phyloP scores from a whole-genome alignment of 2,329 filamentous ascomycete species.

The Penicillium sp. region DNA sequence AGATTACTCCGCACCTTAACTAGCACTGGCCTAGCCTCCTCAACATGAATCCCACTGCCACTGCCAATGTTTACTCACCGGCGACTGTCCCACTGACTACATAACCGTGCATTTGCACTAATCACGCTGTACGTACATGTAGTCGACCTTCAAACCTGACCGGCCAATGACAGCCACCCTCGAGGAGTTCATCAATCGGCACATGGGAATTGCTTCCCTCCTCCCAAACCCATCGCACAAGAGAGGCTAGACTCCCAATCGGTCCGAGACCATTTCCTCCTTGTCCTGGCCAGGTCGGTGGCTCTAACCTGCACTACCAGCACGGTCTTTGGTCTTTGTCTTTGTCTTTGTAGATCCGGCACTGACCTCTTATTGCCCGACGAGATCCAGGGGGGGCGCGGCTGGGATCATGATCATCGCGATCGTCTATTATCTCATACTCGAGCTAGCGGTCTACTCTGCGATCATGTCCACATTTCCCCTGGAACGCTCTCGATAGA shows the following conservation, averaged over 20 bases:
- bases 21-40: no score
- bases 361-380: not conserved
- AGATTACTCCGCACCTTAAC: no score
- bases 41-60: not conserved
- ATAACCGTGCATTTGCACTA: not conserved
- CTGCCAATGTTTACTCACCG: not conserved
- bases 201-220: not conserved
- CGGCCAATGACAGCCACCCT: not conserved
- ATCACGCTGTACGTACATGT: not conserved
- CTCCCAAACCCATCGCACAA: not conserved
- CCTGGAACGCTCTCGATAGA: not conserved
- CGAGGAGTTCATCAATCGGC: not conserved
- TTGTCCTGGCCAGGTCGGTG: not conserved
- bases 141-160: not conserved
- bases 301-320: not conserved
- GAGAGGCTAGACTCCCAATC: not conserved
- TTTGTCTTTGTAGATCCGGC: not conserved
- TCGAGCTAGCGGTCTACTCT: not conserved
- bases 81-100: not conserved
- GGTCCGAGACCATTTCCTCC: not conserved
- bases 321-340: not conserved
- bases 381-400: not conserved
- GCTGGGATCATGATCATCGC: slow-evolving; percentile 15
- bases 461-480: not conserved
- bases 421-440: slow-evolving; percentile 24